phyloP scores from a whole-genome alignment of 2,329 filamentous ascomycete species.

The Pseudocercospora macadamiae region DNA sequence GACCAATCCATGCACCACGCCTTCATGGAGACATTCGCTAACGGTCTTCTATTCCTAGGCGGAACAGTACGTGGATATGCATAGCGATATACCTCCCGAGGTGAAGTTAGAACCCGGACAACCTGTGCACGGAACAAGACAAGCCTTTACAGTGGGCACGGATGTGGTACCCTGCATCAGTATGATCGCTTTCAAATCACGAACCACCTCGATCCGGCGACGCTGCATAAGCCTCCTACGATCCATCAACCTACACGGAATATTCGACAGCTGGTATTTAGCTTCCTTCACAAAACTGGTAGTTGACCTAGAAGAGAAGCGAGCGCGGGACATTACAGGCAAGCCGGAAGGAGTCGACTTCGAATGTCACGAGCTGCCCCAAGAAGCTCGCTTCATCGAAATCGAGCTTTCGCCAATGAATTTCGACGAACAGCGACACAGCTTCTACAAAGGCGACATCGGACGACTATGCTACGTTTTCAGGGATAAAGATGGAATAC shows the following conservation, averaged over 20 bases:
- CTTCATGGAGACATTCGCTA: too few species aligned
- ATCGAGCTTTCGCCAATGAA: constrained; percentile 17
- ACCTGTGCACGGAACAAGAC: constrained; percentile 9
- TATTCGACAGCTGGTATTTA: constrained; percentile 24
- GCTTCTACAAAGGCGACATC: constrained; percentile 19
- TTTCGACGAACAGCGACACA: not conserved
- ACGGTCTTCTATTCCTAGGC: too few species aligned
- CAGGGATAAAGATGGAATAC: constrained; percentile 9
- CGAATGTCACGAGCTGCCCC: constrained; percentile 18
- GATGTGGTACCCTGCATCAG: constrained; percentile 22
- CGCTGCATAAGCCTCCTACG: constrained; percentile 15
- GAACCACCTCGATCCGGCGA: constrained; percentile 13
- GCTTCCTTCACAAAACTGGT: constrained; percentile 19
- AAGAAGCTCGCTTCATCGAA: constrained; percentile 20
- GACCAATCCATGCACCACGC: too few species aligned
- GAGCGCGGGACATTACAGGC: constrained; percentile 18
- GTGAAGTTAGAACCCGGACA: not conserved
- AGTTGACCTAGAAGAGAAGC: constrained; percentile 21
- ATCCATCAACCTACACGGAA: constrained; percentile 22
- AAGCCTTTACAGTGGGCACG: constrained; percentile 19
- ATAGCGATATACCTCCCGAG: constrained; percentile 10
- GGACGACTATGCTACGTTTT: constrained; percentile 21
- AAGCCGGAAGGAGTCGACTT: constrained; percentile 19
- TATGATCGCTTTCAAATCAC: constrained; percentile 23
- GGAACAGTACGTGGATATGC: constrained; percentile 21